Conservation (phyloP, 805 yeast genomes). For the Wickerhamiella domercqiae region DNA sequence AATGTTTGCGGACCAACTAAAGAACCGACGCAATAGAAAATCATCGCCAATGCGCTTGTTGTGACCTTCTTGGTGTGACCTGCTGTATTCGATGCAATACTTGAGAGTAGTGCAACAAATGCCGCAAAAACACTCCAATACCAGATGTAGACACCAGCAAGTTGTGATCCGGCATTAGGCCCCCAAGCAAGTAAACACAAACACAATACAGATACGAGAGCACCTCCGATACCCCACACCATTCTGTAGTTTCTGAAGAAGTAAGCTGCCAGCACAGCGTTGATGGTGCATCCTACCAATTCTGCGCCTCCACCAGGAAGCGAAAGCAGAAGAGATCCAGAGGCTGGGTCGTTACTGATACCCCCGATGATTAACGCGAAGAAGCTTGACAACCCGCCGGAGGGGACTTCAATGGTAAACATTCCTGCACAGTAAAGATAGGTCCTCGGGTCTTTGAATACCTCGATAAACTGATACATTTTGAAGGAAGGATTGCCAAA, state of each 20-base stretch:
- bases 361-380: slow-evolving; percentile 31
- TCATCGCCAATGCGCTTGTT: slow-evolving; percentile 30
- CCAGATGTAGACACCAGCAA: slow-evolving; percentile 13
- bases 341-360: slow-evolving; percentile 29
- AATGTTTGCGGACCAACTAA: slow-evolving; percentile 49
- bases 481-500: slow-evolving; percentile 42
- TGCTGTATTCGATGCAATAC: slow-evolving; percentile 32
- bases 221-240: slow-evolving; percentile 5
- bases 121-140: slow-evolving; percentile 3
- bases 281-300: slow-evolving; percentile 9
- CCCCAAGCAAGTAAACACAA: slow-evolving; percentile 16
- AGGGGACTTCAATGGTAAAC: slow-evolving; percentile 31
- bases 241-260: slow-evolving; percentile 6
- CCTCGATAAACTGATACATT: slow-evolving; percentile 38
- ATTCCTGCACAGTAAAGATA: slow-evolving; percentile 33
- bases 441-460: slow-evolving; percentile 34
- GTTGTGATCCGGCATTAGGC: slow-evolving; percentile 10
- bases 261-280: slow-evolving; percentile 2
- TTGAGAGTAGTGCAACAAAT: slow-evolving; percentile 16
- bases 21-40: slow-evolving; percentile 41
- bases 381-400: slow-evolving; percentile 43
- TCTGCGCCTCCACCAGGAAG: slow-evolving; percentile 34
- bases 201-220: slow-evolving; percentile 6
- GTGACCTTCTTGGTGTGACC: slow-evolving; percentile 44
- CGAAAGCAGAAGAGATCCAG: slow-evolving; percentile 27